Base-by-base conservation (phyloP, 1,284 basidiomycete genomes). In the Cutaneotrichosporon arboriforme region DNA sequence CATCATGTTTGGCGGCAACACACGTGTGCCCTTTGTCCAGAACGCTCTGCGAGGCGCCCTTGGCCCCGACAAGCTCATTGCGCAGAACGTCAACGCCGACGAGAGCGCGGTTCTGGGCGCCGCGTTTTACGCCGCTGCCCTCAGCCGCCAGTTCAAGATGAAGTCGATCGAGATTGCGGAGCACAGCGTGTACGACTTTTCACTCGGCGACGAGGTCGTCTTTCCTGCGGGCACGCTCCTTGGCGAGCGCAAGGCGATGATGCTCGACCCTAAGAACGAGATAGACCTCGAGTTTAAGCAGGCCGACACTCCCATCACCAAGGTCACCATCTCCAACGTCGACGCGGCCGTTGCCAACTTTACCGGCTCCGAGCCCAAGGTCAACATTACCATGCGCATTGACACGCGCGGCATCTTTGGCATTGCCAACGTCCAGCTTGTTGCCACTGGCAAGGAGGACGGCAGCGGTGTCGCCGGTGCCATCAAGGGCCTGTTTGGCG, bases 51-150 rank as follows among this genome's bases (percentile, higher is more conserved):
- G 83, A 63, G 78, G 81, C 1, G 81, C 83, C 31, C 86, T 92
- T 49, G 89, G 89, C 68, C 83, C 85, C 81, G 84, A 55, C 38
- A 66, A 71, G 43, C 88, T 87, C 70, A 87, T 96, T 59, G 89
- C 91, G 8, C 81, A 87, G 66, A 97, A 97, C 64, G 90, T 99
- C 51, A 98, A 99, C 69, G 87, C 94, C 0, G 96, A 98, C 71
- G 94, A 99, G 78, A 90, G 92, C 0, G 88, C 88, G 12, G 94
- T 97, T 14, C 83, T 98, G 49, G 92, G 89, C 44, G 93, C 94
- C 4, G 96, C 89, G 2, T 84, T 97, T 51, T 86, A 96, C 63
- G 96, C 92, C 20, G 96, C 96, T 4, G 82, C 83, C 31, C 81
- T 93, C 46, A 91, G 87, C 65, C 81, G 86, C 37, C 89, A 91